Conservation (phyloP, 495 filamentous ascomycete genomes). For the Tuber magnatum region DNA sequence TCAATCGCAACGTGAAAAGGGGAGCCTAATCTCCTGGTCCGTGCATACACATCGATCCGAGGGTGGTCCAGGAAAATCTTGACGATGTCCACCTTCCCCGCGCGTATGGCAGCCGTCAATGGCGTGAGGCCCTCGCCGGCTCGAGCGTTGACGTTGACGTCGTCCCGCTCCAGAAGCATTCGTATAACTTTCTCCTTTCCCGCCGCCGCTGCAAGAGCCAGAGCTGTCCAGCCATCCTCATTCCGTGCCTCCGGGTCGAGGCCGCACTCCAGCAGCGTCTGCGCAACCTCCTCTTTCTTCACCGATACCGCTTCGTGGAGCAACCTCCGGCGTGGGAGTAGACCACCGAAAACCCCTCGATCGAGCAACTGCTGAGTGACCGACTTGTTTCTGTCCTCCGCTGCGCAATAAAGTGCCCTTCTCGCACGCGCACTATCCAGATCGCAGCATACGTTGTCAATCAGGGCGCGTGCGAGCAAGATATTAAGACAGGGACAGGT, state of each 20-base stretch:
- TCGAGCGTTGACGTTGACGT: not conserved
- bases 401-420: slow-evolving; percentile 1
- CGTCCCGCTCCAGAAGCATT: slow-evolving; percentile 19
- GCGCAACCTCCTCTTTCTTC: slow-evolving; percentile 8
- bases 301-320: slow-evolving; percentile 10
- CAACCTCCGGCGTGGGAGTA: slow-evolving; percentile 9
- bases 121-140: slow-evolving; percentile 2
- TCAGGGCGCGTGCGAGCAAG: too few species aligned
- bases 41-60: not conserved
- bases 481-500: too few species aligned
- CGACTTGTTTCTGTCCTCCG: slow-evolving; percentile 15
- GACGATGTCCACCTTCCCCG: slow-evolving; percentile 11
- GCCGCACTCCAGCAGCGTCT: slow-evolving; percentile 14
- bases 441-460: too few species aligned
- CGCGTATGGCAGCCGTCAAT: slow-evolving; percentile 17
- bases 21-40: not conserved
- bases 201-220: slow-evolving; percentile 16
- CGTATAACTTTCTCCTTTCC: not conserved
- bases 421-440: too few species aligned
- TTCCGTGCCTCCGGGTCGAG: slow-evolving; percentile 14
- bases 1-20: not conserved
- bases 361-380: slow-evolving; percentile 25
- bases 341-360: slow-evolving; percentile 17
- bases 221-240: slow-evolving; percentile 16
- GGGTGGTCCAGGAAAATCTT: slow-evolving; percentile 15